phyloP scores from a whole-genome alignment of 139 green algal genomes.

The Spirogloea muscicola region DNA sequence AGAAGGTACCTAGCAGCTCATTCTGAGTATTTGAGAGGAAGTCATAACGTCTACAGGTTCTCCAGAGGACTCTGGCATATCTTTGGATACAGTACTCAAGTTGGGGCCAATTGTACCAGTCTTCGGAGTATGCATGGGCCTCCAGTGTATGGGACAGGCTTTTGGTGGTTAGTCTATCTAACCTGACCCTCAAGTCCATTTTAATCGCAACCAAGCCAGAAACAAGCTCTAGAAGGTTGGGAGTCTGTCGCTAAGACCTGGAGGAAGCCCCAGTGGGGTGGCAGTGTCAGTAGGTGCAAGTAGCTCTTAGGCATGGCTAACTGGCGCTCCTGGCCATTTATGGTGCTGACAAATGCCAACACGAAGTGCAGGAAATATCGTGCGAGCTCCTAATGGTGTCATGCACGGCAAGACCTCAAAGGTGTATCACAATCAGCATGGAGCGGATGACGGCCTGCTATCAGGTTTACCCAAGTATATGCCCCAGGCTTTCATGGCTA shows the following conservation, averaged over 20 bases:
- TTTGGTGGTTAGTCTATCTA: constrained; percentile 37
- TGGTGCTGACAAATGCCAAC: too few relatives aligned
- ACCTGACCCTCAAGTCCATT: too few relatives aligned
- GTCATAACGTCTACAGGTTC: background rate
- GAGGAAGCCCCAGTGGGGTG: too few relatives aligned
- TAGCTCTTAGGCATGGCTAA: too few relatives aligned
- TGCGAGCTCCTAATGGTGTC: constrained; percentile 83
- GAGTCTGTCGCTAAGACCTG: too few relatives aligned
- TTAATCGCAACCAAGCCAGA: too few relatives aligned
- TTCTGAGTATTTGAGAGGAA: too few relatives aligned
- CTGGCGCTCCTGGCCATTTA: too few relatives aligned
- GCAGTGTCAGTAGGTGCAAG: too few relatives aligned
- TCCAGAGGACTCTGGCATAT: constrained; percentile 91
- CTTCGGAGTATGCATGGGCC: constrained; percentile 99
- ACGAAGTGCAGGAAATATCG: constrained; percentile 62
- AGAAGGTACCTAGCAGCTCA: too few relatives aligned
- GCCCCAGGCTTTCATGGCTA: background rate
- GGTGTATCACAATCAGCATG: constrained; percentile 74
- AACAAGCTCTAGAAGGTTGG: too few relatives aligned
- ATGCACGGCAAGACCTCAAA: constrained; percentile 96
- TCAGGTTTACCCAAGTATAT: constrained; percentile 54
- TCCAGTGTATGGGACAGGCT: constrained; percentile 96
- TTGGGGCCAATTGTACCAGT: constrained; percentile 80
- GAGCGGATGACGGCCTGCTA: constrained; percentile 63
- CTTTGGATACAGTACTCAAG: constrained; percentile 74